Conservation (phyloP, 345 rosid genomes). For the Camelina neglecta region DNA sequence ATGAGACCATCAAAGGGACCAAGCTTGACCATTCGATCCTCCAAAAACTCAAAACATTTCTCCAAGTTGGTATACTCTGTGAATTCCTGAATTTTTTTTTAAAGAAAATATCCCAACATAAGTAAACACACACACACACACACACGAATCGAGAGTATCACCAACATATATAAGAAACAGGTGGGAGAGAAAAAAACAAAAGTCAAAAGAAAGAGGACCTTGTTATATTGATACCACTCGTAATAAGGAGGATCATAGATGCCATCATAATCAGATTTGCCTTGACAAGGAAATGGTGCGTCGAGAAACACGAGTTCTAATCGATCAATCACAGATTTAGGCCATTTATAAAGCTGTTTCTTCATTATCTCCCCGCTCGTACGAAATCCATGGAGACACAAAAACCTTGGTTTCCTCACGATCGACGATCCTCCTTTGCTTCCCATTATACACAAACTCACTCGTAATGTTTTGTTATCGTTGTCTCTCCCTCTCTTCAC, state of each 20-base stretch:
- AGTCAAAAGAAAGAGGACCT: conserved; percentile 44
- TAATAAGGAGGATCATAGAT: conserved; percentile 93
- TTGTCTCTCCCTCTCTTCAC: not conserved
- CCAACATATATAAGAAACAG: not conserved
- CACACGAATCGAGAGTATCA: not conserved
- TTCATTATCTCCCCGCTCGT: conserved; percentile 81
- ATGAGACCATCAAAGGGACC: conserved; percentile 90
- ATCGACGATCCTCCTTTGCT: conserved; percentile 42
- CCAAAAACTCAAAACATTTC: conserved; percentile 65
- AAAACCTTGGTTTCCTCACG: conserved; percentile 64
- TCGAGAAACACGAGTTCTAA: conserved; percentile 80
- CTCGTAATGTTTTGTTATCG: not conserved
- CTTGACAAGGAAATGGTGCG: conserved; percentile 64
- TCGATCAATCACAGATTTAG: conserved; percentile 56
- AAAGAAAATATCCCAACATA: not conserved
- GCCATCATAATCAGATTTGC: conserved; percentile 86
- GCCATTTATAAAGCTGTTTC: conserved; percentile 80
- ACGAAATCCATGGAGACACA: conserved; percentile 88
- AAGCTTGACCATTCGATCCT: conserved; percentile 65
- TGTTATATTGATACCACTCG: conserved; percentile 94
- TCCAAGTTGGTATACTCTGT: conserved; percentile 72
- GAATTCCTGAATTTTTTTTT: conserved; percentile 58
- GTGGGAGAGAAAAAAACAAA: not conserved
- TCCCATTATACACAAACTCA: conserved; percentile 40
- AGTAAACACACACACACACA: not conserved